Conservation (phyloP, 345 rosid genomes). For the Eucalyptus sp. region DNA sequence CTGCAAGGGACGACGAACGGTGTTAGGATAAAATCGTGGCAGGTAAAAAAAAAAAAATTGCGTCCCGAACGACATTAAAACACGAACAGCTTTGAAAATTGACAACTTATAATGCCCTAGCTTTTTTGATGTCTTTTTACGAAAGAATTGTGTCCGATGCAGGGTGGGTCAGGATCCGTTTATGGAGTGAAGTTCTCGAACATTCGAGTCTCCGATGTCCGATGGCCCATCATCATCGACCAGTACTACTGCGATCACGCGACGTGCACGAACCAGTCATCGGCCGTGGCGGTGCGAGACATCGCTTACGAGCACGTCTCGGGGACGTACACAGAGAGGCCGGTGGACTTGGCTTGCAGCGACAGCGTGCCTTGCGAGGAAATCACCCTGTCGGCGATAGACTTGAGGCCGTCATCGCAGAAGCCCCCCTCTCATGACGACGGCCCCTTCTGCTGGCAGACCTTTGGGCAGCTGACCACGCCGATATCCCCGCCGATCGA, state of each 20-base stretch:
- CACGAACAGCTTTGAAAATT: neutral
- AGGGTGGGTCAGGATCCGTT: constrained; percentile 23
- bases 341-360: constrained; percentile 21
- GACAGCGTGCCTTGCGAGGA: constrained; percentile 20
- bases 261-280: constrained; percentile 15
- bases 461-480: neutral
- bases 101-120: neutral
- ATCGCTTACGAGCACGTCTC: constrained; percentile 6
- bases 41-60: neutral
- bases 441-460: neutral
- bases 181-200: constrained; percentile 6
- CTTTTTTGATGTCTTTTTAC: neutral
- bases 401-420: neutral
- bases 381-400: constrained; percentile 1
- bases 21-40: too few species aligned
- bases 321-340: constrained; percentile 18
- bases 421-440: neutral
- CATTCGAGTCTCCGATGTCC: constrained; percentile 15
- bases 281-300: constrained; percentile 12
- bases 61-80: neutral
- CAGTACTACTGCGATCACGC: constrained; percentile 14
- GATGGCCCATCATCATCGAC: constrained; percentile 20
- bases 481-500: neutral
- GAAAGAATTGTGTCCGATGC: neutral
- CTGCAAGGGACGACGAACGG: too few species aligned